Percentiles rank a stretch among this genome's conserved stretches.
These are phyloP conservation scores for Cryphonectria japonica DNA, from an alignment of 2,329 filamentous ascomycete genomes.

Conservation along the genomic window DNA sequence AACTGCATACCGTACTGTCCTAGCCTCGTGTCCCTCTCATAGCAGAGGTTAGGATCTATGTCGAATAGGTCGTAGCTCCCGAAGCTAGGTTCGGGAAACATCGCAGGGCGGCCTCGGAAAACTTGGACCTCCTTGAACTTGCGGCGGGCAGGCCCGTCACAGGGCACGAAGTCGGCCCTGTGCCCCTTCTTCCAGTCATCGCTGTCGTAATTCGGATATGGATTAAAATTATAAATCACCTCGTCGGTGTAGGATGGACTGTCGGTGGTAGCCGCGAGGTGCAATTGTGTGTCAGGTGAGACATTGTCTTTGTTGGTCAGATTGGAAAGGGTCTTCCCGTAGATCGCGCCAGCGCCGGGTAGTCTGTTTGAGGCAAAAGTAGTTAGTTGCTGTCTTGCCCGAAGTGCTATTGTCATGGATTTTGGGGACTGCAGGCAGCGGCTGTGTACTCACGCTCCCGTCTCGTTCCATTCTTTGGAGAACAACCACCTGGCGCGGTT, in stretches of 20 bases:
- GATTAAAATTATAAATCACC: conserved; percentile 64
- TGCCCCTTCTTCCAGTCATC: conserved; percentile 60
- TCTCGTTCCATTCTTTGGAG: conserved; percentile 47
- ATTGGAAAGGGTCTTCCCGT: conserved; percentile 57
- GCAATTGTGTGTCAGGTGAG: conserved; percentile 37
- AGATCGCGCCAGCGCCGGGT: conserved; percentile 55
- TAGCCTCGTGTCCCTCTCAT: conserved; percentile 70
- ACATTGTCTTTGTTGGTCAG: conserved; percentile 45
- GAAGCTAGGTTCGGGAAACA: conserved; percentile 64
- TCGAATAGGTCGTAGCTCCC: conserved; percentile 65
- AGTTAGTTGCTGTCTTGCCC: conserved; percentile 35
- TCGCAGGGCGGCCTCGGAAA: conserved; percentile 63
- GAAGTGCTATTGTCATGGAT: not conserved
- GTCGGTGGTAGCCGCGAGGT: conserved; percentile 35
- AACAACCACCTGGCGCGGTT: conserved; percentile 34
- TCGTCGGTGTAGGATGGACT: conserved; percentile 43
- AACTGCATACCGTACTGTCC: conserved; percentile 65
- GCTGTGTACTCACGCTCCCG: conserved; percentile 40
- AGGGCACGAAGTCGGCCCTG: conserved; percentile 64
- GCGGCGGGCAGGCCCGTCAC: conserved; percentile 65
- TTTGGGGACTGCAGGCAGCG: not conserved
- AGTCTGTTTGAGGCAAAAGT: conserved; percentile 38
- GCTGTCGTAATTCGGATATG: conserved; percentile 73
- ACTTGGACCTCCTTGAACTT: conserved; percentile 64
- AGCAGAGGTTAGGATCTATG: conserved; percentile 67